Conservation (phyloP, 1,139 yeast species). For the Scheffersomyces parashehatae region DNA sequence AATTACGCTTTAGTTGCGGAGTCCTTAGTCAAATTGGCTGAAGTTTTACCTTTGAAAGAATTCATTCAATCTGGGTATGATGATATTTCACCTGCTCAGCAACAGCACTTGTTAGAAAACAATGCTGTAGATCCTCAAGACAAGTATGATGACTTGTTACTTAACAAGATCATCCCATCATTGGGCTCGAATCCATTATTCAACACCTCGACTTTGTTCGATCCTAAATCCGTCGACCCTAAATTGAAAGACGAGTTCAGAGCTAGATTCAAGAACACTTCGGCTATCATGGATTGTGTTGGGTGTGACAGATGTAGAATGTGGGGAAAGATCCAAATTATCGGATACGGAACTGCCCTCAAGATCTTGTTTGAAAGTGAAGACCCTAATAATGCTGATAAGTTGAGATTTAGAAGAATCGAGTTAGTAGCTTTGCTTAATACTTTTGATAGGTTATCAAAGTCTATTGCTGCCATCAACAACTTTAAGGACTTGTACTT, state of each 20-base stretch:
- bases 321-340: slow-evolving; percentile 97
- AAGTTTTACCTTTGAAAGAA: slow-evolving; percentile 28
- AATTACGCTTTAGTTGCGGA: slow-evolving; percentile 87
- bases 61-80: slow-evolving; percentile 26
- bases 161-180: slow-evolving; percentile 29
- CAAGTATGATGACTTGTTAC: slow-evolving; percentile 14
- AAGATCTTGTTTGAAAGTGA: slow-evolving; percentile 79
- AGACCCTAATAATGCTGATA: slow-evolving; percentile 40
- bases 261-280: slow-evolving; percentile 80
- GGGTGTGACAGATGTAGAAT: slow-evolving; percentile 96
- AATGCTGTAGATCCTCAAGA: slow-evolving; percentile 46
- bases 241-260: slow-evolving; percentile 78
- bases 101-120: slow-evolving; percentile 38
- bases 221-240: slow-evolving; percentile 59
- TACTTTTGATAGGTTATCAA: slow-evolving; percentile 88
- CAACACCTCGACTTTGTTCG: slow-evolving; percentile 46
- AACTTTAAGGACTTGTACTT: slow-evolving; percentile 63
- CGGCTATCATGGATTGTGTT: slow-evolving; percentile 95
- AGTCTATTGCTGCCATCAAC: slow-evolving; percentile 74
- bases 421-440: slow-evolving; percentile 89
- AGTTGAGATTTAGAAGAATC: slow-evolving; percentile 64
- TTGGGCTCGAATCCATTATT: slow-evolving; percentile 40
- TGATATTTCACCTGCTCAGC: slow-evolving; percentile 12
- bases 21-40: slow-evolving; percentile 65
- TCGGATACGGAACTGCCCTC: slow-evolving; percentile 95